phyloP scores from a whole-genome alignment of 331 rosid genomes.

The Ulmus americana region DNA sequence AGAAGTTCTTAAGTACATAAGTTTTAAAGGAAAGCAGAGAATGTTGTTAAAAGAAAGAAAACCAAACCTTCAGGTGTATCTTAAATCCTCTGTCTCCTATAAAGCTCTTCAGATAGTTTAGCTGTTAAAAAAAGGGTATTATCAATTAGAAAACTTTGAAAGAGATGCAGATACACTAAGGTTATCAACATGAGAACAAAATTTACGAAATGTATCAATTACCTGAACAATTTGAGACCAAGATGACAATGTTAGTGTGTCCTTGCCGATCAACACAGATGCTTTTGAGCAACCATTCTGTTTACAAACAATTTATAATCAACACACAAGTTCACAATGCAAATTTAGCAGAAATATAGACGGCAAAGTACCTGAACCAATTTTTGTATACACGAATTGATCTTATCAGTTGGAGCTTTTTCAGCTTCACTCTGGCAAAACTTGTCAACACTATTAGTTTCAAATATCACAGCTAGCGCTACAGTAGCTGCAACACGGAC shows the following conservation, averaged over 20 bases:
- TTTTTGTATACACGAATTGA: conserved; percentile 5
- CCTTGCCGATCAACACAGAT: conserved; percentile 12
- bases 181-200: neutral
- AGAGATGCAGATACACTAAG: no score
- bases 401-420: neutral
- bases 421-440: conserved; percentile 20
- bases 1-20: neutral
- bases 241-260: conserved; percentile 22
- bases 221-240: conserved; percentile 39
- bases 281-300: conserved; percentile 17
- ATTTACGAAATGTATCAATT: neutral
- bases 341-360: neutral
- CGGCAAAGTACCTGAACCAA: neutral
- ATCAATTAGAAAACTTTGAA: no score
- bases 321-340: neutral
- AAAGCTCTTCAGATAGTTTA: conserved; percentile 26
- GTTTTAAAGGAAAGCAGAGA: no score
- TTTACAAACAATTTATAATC: conserved; percentile 4
- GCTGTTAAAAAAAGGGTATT: conserved; percentile 13
- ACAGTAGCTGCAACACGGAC: conserved; percentile 24
- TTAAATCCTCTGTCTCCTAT: conserved; percentile 26
- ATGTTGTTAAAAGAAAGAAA: neutral
- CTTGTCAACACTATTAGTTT: conserved; percentile 25
- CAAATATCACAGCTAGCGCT: conserved; percentile 35
- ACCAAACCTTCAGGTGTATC: conserved; percentile 28